Base-by-base conservation (phyloP, 148 eudicot species). In the Bassia scoparia region DNA sequence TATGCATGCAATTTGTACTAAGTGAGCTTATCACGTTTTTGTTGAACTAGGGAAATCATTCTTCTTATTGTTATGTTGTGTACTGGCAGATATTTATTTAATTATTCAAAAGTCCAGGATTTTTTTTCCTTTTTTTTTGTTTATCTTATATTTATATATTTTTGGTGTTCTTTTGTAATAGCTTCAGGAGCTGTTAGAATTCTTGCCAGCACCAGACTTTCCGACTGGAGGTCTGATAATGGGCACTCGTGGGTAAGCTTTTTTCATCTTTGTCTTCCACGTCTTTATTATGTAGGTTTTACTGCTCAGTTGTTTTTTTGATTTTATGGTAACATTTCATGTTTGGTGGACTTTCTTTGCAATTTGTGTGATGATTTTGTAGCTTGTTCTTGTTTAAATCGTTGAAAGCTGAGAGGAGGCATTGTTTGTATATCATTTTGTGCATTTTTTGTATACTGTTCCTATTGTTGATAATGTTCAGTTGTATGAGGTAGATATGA, bases 171-270 rank as follows among this genome's bases (percentile, higher is more conserved):
- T 11, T 77, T 74, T 81, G 65, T 74, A 43, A 72, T 76, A 95
- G 98, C 86, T 95, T 77, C 93, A 89, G 78, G 98, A 95, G 76
- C 66, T 95, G 87, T 83, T 95, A 83, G 98, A 91, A 79, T 90
- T 81, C 91, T 87, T 95, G 98, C 98, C 98, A 63, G 98, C 92
- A 76, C 98, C 98, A 52, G 98, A 95, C 78, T 95, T 95, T 68
- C 98, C 98, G 27, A 95, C 97, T 61, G 98, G 98, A 74, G 98
- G 98, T 70, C 54, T 91, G 76, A 84, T 95, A 75, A 95, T 95
- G 98, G 98, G 98, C 46, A 95, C 84, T 68, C 64, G 74, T 33
- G 98, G 98, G 98, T 93, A 86, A 68, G 88, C 68, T 71, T 30
- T 49, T 31, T 34, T 74, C 29, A 35, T 56, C 34, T 68, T 69